phyloP scores from a whole-genome alignment of 2,329 filamentous ascomycete genomes.

The Pezizomycotina sp. region DNA sequence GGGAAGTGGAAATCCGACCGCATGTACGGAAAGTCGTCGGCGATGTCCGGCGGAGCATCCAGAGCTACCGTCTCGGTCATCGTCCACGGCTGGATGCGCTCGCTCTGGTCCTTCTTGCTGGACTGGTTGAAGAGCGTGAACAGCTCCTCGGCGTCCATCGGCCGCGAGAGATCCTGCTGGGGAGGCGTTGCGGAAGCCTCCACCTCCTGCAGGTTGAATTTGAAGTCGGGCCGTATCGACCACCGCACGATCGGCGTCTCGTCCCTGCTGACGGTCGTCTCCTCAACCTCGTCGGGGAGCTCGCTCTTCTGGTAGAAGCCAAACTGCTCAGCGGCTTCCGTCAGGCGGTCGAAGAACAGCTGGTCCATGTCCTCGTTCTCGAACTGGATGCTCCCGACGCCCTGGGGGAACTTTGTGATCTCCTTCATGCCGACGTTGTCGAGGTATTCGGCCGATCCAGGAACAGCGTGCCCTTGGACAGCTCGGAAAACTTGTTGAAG shows the following conservation, averaged over 20 bases:
- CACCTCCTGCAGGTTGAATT: conserved; percentile 7
- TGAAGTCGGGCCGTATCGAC: conserved; percentile 4
- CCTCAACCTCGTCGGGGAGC: conserved; percentile 6
- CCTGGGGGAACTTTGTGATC: conserved; percentile 13
- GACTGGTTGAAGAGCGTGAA: conserved; percentile 16
- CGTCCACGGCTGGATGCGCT: too few species aligned
- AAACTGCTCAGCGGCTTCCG: conserved; percentile 13
- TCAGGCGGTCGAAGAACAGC: conserved; percentile 16
- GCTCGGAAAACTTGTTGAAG: conserved; percentile 14
- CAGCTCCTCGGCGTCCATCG: conserved; percentile 15
- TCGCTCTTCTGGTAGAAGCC: too few species aligned
- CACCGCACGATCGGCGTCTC: conserved; percentile 1
- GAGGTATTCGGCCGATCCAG: conserved; percentile 12
- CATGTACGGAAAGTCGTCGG: too few species aligned
- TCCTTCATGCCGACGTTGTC: conserved; percentile 5
- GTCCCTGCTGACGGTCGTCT: conserved; percentile 4
- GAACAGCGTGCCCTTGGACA: conserved; percentile 15
- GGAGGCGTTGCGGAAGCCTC: conserved; percentile 6
- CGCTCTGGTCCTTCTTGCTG: conserved; percentile 15
- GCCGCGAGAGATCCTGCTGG: conserved; percentile 14
- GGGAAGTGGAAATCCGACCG: too few species aligned
- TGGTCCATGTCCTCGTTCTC: conserved; percentile 12
- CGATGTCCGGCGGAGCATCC: conserved; percentile 17
- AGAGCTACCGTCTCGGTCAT: conserved; percentile 24
- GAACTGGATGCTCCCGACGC: conserved; percentile 16